Percentiles rank a stretch among this genome's conserved stretches.
Evolutionary conservation across 177 flowering plant genomes (phyloP).

Genomic region (Vitis hybrid): DNA sequence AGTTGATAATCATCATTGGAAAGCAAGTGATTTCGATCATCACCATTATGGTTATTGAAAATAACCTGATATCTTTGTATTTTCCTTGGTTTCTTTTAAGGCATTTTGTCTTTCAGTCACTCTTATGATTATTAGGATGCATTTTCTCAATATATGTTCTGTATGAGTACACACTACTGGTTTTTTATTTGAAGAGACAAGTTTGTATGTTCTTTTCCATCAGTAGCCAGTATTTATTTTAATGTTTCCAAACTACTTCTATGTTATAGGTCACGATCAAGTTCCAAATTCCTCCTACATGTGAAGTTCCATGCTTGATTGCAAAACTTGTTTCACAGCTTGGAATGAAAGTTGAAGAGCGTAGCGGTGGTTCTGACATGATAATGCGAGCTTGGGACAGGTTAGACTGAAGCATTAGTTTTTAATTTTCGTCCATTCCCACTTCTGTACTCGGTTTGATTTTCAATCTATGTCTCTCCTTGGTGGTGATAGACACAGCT

Average conservation of each 20-base stretch:
- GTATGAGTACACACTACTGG: too few species aligned
- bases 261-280: slow-evolving; percentile 66
- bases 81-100: too few species aligned
- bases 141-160: too few species aligned
- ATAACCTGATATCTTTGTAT: too few species aligned
- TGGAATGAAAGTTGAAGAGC: slow-evolving; percentile 66
- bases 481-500: too few species aligned
- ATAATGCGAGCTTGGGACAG: slow-evolving; percentile 89
- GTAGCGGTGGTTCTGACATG: slow-evolving; percentile 73
- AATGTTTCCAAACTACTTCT: background rate
- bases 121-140: too few species aligned
- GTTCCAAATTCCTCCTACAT: slow-evolving; percentile 73
- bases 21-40: too few species aligned
- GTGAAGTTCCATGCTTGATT: slow-evolving; percentile 71
- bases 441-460: background rate
- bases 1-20: too few species aligned
- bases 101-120: too few species aligned
- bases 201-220: background rate
- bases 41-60: too few species aligned
- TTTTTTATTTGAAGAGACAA: too few species aligned
- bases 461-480: too few species aligned
- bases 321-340: slow-evolving; percentile 69
- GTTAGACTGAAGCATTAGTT: slow-evolving; percentile 24
- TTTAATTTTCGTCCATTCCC: background rate
- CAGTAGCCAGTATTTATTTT: background rate